Conservation (phyloP, 2,329 filamentous ascomycete genomes). For the Lomentospora prolificans region DNA sequence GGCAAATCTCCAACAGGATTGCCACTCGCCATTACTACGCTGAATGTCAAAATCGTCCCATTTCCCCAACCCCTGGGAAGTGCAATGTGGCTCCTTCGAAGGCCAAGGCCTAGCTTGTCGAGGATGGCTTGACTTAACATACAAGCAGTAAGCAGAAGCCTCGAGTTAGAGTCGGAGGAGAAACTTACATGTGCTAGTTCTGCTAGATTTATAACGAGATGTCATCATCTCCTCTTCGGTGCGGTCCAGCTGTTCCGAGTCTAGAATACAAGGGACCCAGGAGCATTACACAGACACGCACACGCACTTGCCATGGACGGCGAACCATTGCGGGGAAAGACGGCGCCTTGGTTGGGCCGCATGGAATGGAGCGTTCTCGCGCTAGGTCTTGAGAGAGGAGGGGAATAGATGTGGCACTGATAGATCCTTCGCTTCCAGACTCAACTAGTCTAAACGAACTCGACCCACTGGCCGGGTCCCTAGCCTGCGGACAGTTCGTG, state of each 20-base stretch:
- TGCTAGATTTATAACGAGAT: no score
- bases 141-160: no score
- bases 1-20: background rate
- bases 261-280: no score
- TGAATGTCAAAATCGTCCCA: background rate
- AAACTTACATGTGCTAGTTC: no score
- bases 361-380: background rate
- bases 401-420: background rate
- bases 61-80: background rate
- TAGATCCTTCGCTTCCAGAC: background rate
- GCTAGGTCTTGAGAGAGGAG: background rate
- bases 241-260: no score
- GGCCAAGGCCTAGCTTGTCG: background rate
- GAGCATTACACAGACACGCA: no score
- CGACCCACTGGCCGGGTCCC: background rate
- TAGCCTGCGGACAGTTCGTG: no score
- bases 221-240: no score
- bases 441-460: background rate
- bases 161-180: no score
- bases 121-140: background rate
- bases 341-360: background rate
- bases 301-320: background rate
- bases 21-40: background rate
- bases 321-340: background rate
- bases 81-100: background rate